These are phyloP conservation scores for Boletus speciosus DNA, from an alignment of 768 basidiomycete genomes.

Conservation along the genomic window DNA sequence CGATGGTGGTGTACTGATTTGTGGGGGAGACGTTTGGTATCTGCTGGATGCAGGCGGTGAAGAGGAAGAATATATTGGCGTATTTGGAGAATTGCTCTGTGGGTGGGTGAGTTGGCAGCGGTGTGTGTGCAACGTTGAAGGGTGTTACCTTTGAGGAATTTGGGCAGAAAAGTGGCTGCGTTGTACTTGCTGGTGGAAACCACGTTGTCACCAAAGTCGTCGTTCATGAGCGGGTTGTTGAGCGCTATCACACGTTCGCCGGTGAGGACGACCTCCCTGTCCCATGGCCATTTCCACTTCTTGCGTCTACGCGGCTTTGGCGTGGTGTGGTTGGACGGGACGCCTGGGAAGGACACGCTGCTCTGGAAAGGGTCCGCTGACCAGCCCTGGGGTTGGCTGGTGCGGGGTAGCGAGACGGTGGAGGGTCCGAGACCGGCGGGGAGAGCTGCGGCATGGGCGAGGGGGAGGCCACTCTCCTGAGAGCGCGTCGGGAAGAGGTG, in stretches of 20 bases:
- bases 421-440: constrained; percentile 57
- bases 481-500: constrained; percentile 35
- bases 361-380: constrained; percentile 56
- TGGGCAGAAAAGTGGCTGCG: constrained; percentile 78
- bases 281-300: constrained; percentile 82
- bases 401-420: constrained; percentile 36
- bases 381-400: constrained; percentile 65
- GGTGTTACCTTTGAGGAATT: constrained; percentile 82
- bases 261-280: constrained; percentile 56
- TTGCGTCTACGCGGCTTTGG: constrained; percentile 18
- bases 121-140: neutral
- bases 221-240: constrained; percentile 68
- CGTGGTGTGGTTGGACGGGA: constrained; percentile 8
- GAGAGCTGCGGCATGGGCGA: constrained; percentile 55
- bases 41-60: constrained; percentile 96
- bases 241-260: constrained; percentile 82
- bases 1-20: constrained; percentile 92
- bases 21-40: constrained; percentile 98
- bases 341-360: constrained; percentile 38
- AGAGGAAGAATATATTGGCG: constrained; percentile 97
- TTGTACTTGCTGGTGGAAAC: constrained; percentile 97
- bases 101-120: constrained; percentile 3
- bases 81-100: constrained; percentile 98
- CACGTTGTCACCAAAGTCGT: constrained; percentile 73
- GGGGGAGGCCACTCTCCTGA: constrained; percentile 50